Conservation (phyloP, 2,329 filamentous ascomycete genomes). For the Colletotrichum incanum region DNA sequence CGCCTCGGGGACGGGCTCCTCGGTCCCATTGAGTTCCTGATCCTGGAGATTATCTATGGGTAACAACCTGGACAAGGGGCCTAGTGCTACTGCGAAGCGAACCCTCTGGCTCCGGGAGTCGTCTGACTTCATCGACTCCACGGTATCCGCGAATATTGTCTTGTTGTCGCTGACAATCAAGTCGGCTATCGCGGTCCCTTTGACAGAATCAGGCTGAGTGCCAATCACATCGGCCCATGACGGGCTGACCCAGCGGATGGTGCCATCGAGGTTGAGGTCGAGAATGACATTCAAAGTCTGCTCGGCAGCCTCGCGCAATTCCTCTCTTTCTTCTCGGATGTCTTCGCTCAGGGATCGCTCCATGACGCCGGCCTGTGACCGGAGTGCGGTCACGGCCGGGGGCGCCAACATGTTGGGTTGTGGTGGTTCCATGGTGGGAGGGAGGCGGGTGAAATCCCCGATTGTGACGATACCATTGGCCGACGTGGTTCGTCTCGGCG, state of each 20-base stretch:
- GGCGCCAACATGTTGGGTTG: conserved; percentile 63
- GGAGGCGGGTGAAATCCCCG: conserved; percentile 47
- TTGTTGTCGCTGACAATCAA: conserved; percentile 85
- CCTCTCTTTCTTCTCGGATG: conserved; percentile 93
- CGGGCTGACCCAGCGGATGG: conserved; percentile 95
- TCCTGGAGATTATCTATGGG: conserved; percentile 60
- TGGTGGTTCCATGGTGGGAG: conserved; percentile 61
- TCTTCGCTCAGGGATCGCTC: conserved; percentile 84
- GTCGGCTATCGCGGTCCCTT: conserved; percentile 84
- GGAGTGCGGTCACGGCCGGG: conserved; percentile 68
- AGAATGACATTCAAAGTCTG: conserved; percentile 97
- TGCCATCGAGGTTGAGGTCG: conserved; percentile 91
- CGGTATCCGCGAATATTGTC: conserved; percentile 83
- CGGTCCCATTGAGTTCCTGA: conserved; percentile 55
- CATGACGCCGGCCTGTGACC: conserved; percentile 68
- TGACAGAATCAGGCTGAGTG: conserved; percentile 79
- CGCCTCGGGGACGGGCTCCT: conserved; percentile 62
- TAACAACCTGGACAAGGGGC: conserved; percentile 77
- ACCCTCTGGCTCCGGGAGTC: conserved; percentile 94
- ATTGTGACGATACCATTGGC: conserved; percentile 54
- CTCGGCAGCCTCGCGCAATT: conserved; percentile 94
- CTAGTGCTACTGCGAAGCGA: conserved; percentile 82
- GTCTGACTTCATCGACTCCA: conserved; percentile 92
- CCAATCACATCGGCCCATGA: conserved; percentile 97
- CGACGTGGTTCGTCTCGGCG: conserved; percentile 34